A percentile compares a stretch with the other conserved stretches of the same genome.
These are phyloP conservation scores for Pseudomonodictys pantanalensis DNA, from an alignment of 495 filamentous ascomycete genomes.

Conservation along the genomic window DNA sequence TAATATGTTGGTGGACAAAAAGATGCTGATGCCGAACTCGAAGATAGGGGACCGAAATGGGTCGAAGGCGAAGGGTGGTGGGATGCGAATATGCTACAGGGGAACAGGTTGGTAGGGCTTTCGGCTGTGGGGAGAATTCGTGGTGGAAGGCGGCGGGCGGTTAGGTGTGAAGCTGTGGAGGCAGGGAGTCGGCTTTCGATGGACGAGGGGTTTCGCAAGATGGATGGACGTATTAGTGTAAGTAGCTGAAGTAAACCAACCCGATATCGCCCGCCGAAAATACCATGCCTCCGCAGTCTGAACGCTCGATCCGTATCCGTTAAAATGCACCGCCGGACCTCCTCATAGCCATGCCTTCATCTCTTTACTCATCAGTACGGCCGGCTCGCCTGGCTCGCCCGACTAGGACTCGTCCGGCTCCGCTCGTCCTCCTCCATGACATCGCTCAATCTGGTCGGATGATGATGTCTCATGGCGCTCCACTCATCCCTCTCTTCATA, in stretches of 20 bases:
- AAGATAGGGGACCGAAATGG: too few relatives aligned
- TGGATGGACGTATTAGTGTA: too few relatives aligned
- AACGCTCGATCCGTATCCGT: too few relatives aligned
- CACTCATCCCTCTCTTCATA: constrained; percentile 73
- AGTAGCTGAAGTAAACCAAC: too few relatives aligned
- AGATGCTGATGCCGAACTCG: too few relatives aligned
- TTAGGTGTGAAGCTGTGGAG: background rate
- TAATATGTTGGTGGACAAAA: too few relatives aligned
- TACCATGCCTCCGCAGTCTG: too few relatives aligned
- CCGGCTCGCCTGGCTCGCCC: constrained; percentile 37
- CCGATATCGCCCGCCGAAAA: too few relatives aligned
- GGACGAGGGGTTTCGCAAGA: too few relatives aligned
- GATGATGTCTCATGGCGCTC: constrained; percentile 83
- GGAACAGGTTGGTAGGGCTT: background rate
- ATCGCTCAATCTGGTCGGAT: constrained; percentile 91
- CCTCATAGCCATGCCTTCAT: background rate
- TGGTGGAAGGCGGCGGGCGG: background rate
- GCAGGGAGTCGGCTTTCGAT: too few relatives aligned
- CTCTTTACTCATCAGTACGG: constrained; percentile 24
- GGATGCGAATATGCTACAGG: background rate
- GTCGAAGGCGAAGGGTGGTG: background rate
- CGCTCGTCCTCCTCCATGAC: constrained; percentile 84
- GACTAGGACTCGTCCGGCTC: constrained; percentile 48
- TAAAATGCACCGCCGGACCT: background rate
- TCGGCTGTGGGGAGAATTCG: background rate